Percentiles rank a stretch among this genome's conserved stretches.
These are phyloP conservation scores for Apiotrichum mycotoxinovorans DNA, from an alignment of 1,284 basidiomycete species.

Conservation along the genomic window DNA sequence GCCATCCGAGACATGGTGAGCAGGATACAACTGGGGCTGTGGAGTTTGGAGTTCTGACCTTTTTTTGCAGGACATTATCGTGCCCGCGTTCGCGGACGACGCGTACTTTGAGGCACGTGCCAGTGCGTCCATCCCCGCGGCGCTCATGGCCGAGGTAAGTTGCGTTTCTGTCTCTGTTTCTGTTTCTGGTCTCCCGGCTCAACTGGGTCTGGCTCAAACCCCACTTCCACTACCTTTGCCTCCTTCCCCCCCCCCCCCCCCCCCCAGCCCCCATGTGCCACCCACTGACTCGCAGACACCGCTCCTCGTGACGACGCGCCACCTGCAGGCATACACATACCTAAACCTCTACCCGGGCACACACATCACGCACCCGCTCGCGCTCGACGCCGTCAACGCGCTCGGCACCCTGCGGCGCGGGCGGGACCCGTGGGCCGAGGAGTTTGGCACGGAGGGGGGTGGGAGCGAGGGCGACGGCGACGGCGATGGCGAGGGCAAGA, in stretches of 20 bases:
- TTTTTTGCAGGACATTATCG: background rate
- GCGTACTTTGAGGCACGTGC: background rate
- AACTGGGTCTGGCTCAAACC: no score
- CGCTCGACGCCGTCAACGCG: background rate
- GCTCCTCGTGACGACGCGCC: background rate
- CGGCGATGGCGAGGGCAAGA: no score
- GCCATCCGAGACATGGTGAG: constrained; percentile 3
- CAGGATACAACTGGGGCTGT: no score
- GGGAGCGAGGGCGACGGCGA: no score
- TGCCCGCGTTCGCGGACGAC: constrained; percentile 3
- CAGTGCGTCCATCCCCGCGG: constrained; percentile 1
- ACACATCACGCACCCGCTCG: background rate
- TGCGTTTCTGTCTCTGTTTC: background rate
- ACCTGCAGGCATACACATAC: constrained; percentile 8
- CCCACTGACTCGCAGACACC: background rate
- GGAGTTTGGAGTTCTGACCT: background rate
- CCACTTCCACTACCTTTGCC: no score
- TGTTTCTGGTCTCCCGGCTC: background rate
- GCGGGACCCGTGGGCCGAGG: background rate
- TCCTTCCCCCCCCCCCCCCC: background rate
- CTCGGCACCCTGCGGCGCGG: constrained; percentile 2
- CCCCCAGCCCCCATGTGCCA: background rate
- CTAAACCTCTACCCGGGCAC: background rate
- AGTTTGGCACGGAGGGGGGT: background rate
- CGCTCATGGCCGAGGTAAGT: constrained; percentile 6